These are phyloP conservation scores for Penicillium cinerascens DNA, from an alignment of 495 filamentous ascomycete genomes.

Conservation along the genomic window DNA sequence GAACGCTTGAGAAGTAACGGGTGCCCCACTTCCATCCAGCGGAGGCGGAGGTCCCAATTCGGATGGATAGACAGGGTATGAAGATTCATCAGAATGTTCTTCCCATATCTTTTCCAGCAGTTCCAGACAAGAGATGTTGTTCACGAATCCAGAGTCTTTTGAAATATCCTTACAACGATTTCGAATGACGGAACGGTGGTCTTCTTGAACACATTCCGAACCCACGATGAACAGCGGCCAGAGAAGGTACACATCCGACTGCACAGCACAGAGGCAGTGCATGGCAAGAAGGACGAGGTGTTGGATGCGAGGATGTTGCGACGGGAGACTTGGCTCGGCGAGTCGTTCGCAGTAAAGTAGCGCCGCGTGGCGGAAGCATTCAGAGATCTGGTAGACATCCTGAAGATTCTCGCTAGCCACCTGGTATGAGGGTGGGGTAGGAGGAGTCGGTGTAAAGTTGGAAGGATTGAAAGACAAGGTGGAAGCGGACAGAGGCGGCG, in stretches of 20 bases:
- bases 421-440: constrained; percentile 24
- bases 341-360: constrained; percentile 90
- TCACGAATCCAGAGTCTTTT: constrained; percentile 83
- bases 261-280: constrained; percentile 74
- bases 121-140: constrained; percentile 82
- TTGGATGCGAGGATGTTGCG: constrained; percentile 75
- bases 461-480: constrained; percentile 37
- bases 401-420: constrained; percentile 38
- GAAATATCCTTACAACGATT: constrained; percentile 81
- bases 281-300: constrained; percentile 76
- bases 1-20: constrained; percentile 50
- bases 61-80: constrained; percentile 16
- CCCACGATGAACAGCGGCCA: constrained; percentile 94
- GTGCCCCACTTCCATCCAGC: constrained; percentile 13
- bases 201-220: constrained; percentile 81
- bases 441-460: constrained; percentile 30
- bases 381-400: constrained; percentile 67
- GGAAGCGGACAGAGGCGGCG: constrained; percentile 19
- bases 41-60: constrained; percentile 15
- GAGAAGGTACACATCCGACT: constrained; percentile 82
- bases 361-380: constrained; percentile 85
- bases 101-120: constrained; percentile 83
- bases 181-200: constrained; percentile 73
- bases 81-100: constrained; percentile 38
- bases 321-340: constrained; percentile 70